These are phyloP conservation scores for Hypericum perforatum DNA, from an alignment of 345 rosid species.

Conservation along the genomic window DNA sequence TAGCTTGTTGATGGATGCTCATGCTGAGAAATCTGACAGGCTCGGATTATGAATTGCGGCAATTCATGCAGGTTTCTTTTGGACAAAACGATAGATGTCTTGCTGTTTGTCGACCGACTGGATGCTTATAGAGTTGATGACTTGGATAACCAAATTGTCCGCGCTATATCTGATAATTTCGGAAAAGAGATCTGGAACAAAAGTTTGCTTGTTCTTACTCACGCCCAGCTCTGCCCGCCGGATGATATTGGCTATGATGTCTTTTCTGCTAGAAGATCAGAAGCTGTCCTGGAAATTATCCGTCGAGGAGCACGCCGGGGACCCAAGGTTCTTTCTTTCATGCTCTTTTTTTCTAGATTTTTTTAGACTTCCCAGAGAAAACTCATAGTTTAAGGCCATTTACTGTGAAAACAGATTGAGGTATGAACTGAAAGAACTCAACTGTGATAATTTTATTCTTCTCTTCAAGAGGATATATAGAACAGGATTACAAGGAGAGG, in stretches of 20 bases:
- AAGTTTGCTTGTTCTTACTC: constrained; percentile 72
- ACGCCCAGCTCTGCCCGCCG: constrained; percentile 78
- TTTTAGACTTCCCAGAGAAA: too few relatives aligned
- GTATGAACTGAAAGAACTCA: too few relatives aligned
- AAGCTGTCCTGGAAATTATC: constrained; percentile 54
- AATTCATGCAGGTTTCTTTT: constrained; percentile 46
- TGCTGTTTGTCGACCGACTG: constrained; percentile 71
- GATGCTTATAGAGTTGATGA: constrained; percentile 84
- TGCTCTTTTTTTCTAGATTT: not conserved
- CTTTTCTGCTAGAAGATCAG: constrained; percentile 56
- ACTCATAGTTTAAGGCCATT: too few relatives aligned
- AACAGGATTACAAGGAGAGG: too few relatives aligned
- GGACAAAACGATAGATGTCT: constrained; percentile 61
- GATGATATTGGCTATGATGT: constrained; percentile 58
- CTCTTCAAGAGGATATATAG: too few relatives aligned
- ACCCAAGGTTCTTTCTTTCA: constrained; percentile 33
- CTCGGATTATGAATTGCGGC: not conserved
- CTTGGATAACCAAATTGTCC: constrained; percentile 65
- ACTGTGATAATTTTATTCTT: too few relatives aligned
- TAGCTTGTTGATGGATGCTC: not conserved
- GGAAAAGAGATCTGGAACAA: constrained; percentile 72
- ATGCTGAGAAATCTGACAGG: too few relatives aligned
- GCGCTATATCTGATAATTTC: constrained; percentile 58
- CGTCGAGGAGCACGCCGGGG: constrained; percentile 46
- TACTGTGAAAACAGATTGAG: too few relatives aligned